Evolutionary conservation across 2,329 filamentous ascomycete genomes (phyloP), one percentile per base, ranked within the genome.

Genomic region (Monosporascus sp.): DNA sequence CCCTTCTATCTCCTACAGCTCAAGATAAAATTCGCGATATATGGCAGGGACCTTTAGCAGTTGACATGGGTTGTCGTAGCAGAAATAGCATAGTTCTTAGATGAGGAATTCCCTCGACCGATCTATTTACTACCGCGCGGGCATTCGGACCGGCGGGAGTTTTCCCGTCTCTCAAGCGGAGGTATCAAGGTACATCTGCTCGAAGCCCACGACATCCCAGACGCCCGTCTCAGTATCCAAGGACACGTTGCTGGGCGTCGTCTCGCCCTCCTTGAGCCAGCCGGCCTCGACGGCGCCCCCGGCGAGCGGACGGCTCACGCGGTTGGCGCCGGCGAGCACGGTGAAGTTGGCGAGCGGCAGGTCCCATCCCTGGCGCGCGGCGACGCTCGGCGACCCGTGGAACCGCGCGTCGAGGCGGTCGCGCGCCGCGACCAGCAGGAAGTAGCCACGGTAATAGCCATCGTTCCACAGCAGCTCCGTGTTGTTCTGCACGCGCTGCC

Each of bases 401-500:
- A 79, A 91, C 14, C 75, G 74, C 0, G 86, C 86, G n/a, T 79
- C 73, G 2, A 87, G 75, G 45, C 78, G 71, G 11, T 85, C 74
- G 22, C 80, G 74, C 20, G 71, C 74, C 52, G 88, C 72, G 48
- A 79, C 76, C 41, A 90, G 72, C 63, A 87, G 79, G 60, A 84
- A 89, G 70, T 91, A 91, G 1, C 87, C 88, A 19, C 87, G 78
- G 68, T 89, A 91, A 67, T 87, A 90, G 7, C 84, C 68, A 53
- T 90, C 87, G 60, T 86, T 82, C 87, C 86, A 91, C 63, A 88
- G 84, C 47, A 91, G 72, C 66, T 87, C 84, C 1, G 74, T 70
- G 67, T 88, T 90, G 22, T 75, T 69, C 44, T 64, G 64, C 57
- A 76, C 72, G 37, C 79, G 70, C 58, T 64, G 67, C 60, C 74